These are phyloP conservation scores for Posidonia australis DNA, from an alignment of 106 monocot genomes.

Conservation along the genomic window DNA sequence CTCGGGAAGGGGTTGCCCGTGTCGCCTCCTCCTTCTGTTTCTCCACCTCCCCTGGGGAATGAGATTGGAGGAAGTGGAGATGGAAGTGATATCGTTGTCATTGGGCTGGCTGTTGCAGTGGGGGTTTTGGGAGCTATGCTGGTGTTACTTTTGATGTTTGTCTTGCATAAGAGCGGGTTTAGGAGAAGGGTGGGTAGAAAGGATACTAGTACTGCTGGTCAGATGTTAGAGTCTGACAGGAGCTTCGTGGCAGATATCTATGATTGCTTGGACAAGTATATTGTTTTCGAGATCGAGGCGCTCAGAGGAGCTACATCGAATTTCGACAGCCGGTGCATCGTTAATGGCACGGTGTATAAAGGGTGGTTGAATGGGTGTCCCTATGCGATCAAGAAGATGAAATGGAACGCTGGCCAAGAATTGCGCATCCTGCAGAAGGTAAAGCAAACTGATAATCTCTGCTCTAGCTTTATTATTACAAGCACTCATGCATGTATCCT, in stretches of 20 bases:
- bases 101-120: constrained; percentile 29
- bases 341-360: constrained; percentile 64
- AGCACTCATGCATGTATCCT: no score
- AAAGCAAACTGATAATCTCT: no score
- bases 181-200: neutral
- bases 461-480: no score
- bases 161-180: neutral
- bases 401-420: constrained; percentile 78
- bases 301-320: constrained; percentile 41
- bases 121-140: constrained; percentile 25
- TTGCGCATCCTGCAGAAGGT: constrained; percentile 91
- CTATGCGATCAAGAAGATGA: constrained; percentile 78
- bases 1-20: neutral
- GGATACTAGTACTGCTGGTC: neutral
- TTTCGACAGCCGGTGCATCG: constrained; percentile 34
- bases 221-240: neutral
- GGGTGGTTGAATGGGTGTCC: constrained; percentile 36
- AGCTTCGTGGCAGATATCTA: constrained; percentile 48
- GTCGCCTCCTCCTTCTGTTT: neutral
- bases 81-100: constrained; percentile 17
- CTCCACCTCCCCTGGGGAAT: constrained; percentile 1
- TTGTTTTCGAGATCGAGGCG: constrained; percentile 47
- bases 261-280: constrained; percentile 77
- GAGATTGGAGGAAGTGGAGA: neutral
- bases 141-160: constrained; percentile 8